Evolutionary conservation across 306 rosid genomes (phyloP).

Genomic region (Begonia peltatifolia): DNA sequence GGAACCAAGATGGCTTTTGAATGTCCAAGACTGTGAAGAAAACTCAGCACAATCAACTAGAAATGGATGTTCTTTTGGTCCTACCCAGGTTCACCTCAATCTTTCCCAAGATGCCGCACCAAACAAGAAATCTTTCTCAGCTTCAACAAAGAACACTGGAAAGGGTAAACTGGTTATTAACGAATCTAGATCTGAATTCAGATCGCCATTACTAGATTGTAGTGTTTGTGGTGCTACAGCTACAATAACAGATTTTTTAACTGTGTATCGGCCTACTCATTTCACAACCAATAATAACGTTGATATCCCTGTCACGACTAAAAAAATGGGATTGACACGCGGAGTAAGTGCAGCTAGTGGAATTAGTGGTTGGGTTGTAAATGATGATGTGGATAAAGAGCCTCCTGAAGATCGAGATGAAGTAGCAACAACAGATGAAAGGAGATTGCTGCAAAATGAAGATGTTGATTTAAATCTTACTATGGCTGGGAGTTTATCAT

Average conservation of each 20-base stretch:
- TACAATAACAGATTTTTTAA: conserved; percentile 66
- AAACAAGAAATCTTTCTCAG: conserved; percentile 52
- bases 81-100: conserved; percentile 53
- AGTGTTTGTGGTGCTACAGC: conserved; percentile 93
- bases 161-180: conserved; percentile 52
- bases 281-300: conserved; percentile 50
- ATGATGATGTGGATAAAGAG: conserved; percentile 78
- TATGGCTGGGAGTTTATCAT: conserved; percentile 65
- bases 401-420: conserved; percentile 90
- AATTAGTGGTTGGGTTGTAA: conserved; percentile 88
- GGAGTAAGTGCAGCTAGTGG: conserved; percentile 99
- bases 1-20: conserved; percentile 94
- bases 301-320: conserved; percentile 73
- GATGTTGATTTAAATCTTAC: conserved; percentile 90
- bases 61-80: conserved; percentile 74
- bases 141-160: conserved; percentile 62
- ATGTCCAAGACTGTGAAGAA: conserved; percentile 92
- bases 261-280: conserved; percentile 71
- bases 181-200: conserved; percentile 60
- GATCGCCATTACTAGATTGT: conserved; percentile 82
- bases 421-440: conserved; percentile 73
- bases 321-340: conserved; percentile 91
- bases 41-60: conserved; percentile 98
- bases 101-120: conserved; percentile 54
- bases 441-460: conserved; percentile 26